These are phyloP conservation scores for Penicillium dipodomyicola DNA, from an alignment of 495 filamentous ascomycete species.

Conservation along the genomic window DNA sequence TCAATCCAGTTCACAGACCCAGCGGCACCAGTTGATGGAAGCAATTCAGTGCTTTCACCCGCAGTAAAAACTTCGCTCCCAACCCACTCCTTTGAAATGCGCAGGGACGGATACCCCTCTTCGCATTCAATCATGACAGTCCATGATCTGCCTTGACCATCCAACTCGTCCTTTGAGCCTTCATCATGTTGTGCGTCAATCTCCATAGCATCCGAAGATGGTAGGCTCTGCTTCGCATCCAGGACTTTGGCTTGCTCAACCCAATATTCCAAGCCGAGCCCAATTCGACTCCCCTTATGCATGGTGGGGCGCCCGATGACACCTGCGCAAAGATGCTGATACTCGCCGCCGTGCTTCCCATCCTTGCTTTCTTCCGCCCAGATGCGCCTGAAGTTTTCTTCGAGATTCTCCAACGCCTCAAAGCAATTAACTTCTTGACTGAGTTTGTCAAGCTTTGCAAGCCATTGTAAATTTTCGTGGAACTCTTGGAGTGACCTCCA, in stretches of 20 bases:
- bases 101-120: conserved; percentile 48
- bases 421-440: conserved; percentile 83
- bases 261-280: conserved; percentile 86
- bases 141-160: conserved; percentile 32
- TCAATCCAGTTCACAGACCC: conserved; percentile 48
- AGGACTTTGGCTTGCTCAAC: conserved; percentile 56
- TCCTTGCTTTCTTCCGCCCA: conserved; percentile 52
- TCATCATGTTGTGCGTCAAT: conserved; percentile 33
- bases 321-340: conserved; percentile 48
- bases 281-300: conserved; percentile 69
- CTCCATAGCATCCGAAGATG: conserved; percentile 36
- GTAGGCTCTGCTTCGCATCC: conserved; percentile 36
- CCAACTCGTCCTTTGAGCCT: conserved; percentile 18
- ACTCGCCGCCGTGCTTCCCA: conserved; percentile 42
- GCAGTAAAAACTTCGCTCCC: conserved; percentile 33
- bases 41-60: conserved; percentile 24
- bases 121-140: conserved; percentile 46
- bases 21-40: conserved; percentile 21
- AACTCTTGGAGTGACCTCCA: conserved; percentile 68
- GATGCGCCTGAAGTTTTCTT: conserved; percentile 61
- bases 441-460: conserved; percentile 76
- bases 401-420: conserved; percentile 83
- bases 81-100: conserved; percentile 49
- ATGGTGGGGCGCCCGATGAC: conserved; percentile 74
- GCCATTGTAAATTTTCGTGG: conserved; percentile 72